Base-by-base conservation (phyloP, 345 rosid species). In the Lepidium africanum region DNA sequence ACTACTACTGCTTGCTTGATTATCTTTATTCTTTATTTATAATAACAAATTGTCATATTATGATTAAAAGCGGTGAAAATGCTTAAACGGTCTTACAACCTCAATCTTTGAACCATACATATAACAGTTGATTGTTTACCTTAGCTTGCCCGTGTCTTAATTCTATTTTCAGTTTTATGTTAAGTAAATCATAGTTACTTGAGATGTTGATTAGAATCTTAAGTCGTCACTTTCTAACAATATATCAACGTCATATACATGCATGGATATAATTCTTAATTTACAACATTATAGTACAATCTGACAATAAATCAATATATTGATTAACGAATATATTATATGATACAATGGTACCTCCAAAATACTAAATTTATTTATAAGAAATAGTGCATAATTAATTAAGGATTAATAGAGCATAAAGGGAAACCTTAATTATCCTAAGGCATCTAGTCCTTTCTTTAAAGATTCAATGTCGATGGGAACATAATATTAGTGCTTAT, bases 381-480 rank as follows among this genome's bases (percentile, higher is more conserved):
- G 23, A 35, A 52, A 71, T 21, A 25, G 43, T 71, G 35, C 43
- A 25, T 74, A 60, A 30, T 52, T 43, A 39, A 52, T 59, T 49
- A 43, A 50, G 39, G 16, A 23, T 35, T 48, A 10, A 41, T 54
- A 23, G 66, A 73, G 67, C 67, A 43, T 60, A 74, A 67, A 61
- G 53, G 59, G 32, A 14, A 67, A 74, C 69, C 74, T 74, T 74
- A 74, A 74, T 67, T 61, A 61, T 68, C 69, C 70, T 11, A 62
- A 54, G 65, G 78, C 78, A 62, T 68, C 78, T 61, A 46, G 59
- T 47, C 52, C 59, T 62, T 36, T 59, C 39, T 68, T 61, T 60
- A 38, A 61, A 61, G 69, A 74, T 74, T 61, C 65, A 74, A 53
- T 74, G 17, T 54, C 23, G 63, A 61, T 74, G 52, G 58, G 65